Percentiles rank a stretch among this genome's conserved stretches.
phyloP scores from a whole-genome alignment of 148 eudicot genomes.

The Chenopodium album region DNA sequence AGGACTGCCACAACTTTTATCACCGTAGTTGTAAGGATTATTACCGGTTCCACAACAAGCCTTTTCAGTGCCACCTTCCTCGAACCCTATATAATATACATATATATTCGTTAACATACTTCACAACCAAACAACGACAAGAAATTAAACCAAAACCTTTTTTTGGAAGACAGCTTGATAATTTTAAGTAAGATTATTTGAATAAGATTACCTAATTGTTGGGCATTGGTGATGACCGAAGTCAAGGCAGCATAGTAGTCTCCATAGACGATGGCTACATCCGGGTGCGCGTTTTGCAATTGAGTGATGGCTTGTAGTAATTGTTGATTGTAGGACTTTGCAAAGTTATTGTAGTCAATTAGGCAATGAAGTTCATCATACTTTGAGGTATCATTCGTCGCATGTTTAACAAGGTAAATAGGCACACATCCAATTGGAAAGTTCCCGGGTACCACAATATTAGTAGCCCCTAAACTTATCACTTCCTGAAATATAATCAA shows the following conservation, averaged over 20 bases:
- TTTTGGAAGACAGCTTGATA: too few species aligned
- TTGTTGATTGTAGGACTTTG: slow-evolving; percentile 30
- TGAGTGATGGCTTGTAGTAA: slow-evolving; percentile 27
- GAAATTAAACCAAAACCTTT: too few species aligned
- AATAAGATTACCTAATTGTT: slow-evolving; percentile 19
- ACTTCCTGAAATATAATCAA: slow-evolving; percentile 26
- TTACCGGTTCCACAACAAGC: slow-evolving; percentile 45
- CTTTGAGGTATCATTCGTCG: slow-evolving; percentile 13
- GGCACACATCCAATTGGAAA: slow-evolving; percentile 47
- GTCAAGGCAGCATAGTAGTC: slow-evolving; percentile 41
- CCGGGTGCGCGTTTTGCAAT: slow-evolving; percentile 29
- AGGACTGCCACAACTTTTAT: slow-evolving; percentile 17
- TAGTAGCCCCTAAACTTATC: slow-evolving; percentile 40
- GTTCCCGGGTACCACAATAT: slow-evolving; percentile 37
- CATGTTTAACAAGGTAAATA: slow-evolving; percentile 19
- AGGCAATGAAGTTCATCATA: slow-evolving; percentile 43
- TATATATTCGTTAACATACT: too few species aligned
- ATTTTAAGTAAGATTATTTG: too few species aligned
- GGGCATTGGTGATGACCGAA: slow-evolving; percentile 15
- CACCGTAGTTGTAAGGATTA: slow-evolving; percentile 24
- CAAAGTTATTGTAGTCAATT: slow-evolving; percentile 32
- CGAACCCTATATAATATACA: background rate
- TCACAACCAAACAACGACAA: too few species aligned
- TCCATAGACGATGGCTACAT: slow-evolving; percentile 38
- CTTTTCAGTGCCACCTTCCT: slow-evolving; percentile 17